Evolutionary conservation across 176 grass and related monocot species (phyloP).

Genomic region (Zoysia pacifica): DNA sequence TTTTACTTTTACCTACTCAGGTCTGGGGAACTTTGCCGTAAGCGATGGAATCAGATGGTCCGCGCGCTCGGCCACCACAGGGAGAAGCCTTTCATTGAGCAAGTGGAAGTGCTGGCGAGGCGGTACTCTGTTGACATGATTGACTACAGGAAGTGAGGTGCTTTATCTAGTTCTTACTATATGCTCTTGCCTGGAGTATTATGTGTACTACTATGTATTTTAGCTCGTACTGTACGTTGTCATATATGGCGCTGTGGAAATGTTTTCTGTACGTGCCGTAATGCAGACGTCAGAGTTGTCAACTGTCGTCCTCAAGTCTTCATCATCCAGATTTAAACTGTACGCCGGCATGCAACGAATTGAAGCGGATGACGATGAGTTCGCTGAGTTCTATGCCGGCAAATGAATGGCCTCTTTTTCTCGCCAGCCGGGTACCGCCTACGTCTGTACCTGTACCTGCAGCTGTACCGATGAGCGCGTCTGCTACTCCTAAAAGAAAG

Average conservation of each 20-base stretch:
- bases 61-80: slow-evolving; percentile 52
- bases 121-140: slow-evolving; percentile 73
- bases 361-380: too few species aligned
- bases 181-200: not conserved
- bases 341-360: too few species aligned
- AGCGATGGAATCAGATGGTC: slow-evolving; percentile 76
- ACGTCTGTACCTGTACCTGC: too few species aligned
- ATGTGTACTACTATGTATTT: not conserved
- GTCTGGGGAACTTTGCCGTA: slow-evolving; percentile 62
- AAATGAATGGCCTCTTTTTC: too few species aligned
- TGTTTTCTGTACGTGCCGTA: not conserved
- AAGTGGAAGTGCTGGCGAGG: slow-evolving; percentile 59
- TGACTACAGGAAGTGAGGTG: slow-evolving; percentile 45
- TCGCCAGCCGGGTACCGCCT: too few species aligned
- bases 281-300: not conserved
- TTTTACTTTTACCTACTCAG: slow-evolving; percentile 31
- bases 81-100: slow-evolving; percentile 74
- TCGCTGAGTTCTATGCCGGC: too few species aligned
- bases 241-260: not conserved
- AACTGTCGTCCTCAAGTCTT: not conserved
- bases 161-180: not conserved
- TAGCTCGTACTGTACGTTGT: not conserved
- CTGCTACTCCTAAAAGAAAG: too few species aligned
- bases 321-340: not conserved
- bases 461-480: too few species aligned